Conservation (phyloP, 208 protist genomes). For the Wallacemonas rigidus region DNA sequence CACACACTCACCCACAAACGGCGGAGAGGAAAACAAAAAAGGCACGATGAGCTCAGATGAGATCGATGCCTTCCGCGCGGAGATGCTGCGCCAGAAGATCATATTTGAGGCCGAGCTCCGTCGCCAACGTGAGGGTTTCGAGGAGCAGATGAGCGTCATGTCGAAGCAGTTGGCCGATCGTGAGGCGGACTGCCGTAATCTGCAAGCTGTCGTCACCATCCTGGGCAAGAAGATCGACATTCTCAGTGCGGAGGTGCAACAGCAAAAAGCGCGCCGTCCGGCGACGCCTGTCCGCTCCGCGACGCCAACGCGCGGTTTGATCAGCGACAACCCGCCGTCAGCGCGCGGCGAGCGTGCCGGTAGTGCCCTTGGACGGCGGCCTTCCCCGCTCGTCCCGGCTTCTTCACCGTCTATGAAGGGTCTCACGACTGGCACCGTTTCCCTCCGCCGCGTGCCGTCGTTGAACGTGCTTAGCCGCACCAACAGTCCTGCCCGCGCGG, state of each 20-base stretch:
- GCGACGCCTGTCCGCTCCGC: slow-evolving; percentile 39
- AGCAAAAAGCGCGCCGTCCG: slow-evolving; percentile 15
- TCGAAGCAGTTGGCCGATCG: slow-evolving; percentile 78
- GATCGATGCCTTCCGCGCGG: slow-evolving; percentile 76
- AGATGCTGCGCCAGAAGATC: slow-evolving; percentile 88
- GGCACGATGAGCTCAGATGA: slow-evolving; percentile 56
- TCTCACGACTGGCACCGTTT: slow-evolving; percentile 7
- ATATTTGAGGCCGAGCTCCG: slow-evolving; percentile 88
- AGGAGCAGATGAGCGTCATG: slow-evolving; percentile 57
- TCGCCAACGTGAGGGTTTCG: slow-evolving; percentile 78
- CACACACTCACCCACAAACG: slow-evolving; percentile 7
- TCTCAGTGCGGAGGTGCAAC: slow-evolving; percentile 37
- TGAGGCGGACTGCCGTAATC: slow-evolving; percentile 87
- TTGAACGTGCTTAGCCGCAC: slow-evolving; percentile 42
- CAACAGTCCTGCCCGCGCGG: slow-evolving; percentile 35
- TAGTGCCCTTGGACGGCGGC: slow-evolving; percentile 27
- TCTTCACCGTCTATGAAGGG: not conserved
- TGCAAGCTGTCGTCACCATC: slow-evolving; percentile 90
- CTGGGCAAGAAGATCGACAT: slow-evolving; percentile 84
- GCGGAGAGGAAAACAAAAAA: not conserved
- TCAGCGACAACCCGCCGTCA: not conserved
- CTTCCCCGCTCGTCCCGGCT: slow-evolving; percentile 34
- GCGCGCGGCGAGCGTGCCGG: slow-evolving; percentile 16
- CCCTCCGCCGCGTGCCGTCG: slow-evolving; percentile 27
- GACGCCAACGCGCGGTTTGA: slow-evolving; percentile 40